Percentiles rank a stretch among this genome's conserved stretches.
These are phyloP conservation scores for Diplodia scrobiculata DNA, from an alignment of 2,329 filamentous ascomycete species.

Conservation along the genomic window DNA sequence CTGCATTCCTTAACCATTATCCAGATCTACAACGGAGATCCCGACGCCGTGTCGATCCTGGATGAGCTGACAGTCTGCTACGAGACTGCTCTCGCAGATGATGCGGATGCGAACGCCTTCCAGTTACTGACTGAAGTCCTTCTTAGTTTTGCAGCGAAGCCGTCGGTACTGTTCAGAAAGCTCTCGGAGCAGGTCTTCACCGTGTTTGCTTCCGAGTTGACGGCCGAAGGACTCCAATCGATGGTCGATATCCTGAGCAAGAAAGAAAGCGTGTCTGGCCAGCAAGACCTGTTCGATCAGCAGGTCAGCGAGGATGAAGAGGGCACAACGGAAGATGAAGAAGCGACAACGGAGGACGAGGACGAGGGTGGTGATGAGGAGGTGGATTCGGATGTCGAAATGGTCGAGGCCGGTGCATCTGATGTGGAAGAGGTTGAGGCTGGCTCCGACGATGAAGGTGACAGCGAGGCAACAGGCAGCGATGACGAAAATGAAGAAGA, in stretches of 20 bases:
- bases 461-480: slow-evolving; percentile 33
- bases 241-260: slow-evolving; percentile 70
- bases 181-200: slow-evolving; percentile 87
- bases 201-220: slow-evolving; percentile 75
- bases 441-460: slow-evolving; percentile 34
- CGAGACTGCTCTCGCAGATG: slow-evolving; percentile 40
- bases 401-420: slow-evolving; percentile 42
- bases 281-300: slow-evolving; percentile 80
- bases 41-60: slow-evolving; percentile 79
- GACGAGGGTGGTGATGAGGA: slow-evolving; percentile 51
- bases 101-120: slow-evolving; percentile 49
- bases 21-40: slow-evolving; percentile 86
- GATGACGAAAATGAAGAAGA: slow-evolving; percentile 53
- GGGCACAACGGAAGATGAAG: slow-evolving; percentile 47
- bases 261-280: slow-evolving; percentile 79
- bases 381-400: slow-evolving; percentile 48
- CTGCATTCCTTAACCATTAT: slow-evolving; percentile 82
- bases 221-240: slow-evolving; percentile 68
- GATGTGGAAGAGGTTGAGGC: slow-evolving; percentile 36
- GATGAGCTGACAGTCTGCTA: slow-evolving; percentile 79
- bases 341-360: slow-evolving; percentile 45
- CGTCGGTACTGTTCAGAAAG: slow-evolving; percentile 80
- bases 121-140: slow-evolving; percentile 83
- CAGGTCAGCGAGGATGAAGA: slow-evolving; percentile 47
- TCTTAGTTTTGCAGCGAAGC: slow-evolving; percentile 83